A percentile compares a stretch with the other conserved stretches of the same genome.
Evolutionary conservation across 1,284 basidiomycete species (phyloP).

Genomic region (Trametes hirsuta): DNA sequence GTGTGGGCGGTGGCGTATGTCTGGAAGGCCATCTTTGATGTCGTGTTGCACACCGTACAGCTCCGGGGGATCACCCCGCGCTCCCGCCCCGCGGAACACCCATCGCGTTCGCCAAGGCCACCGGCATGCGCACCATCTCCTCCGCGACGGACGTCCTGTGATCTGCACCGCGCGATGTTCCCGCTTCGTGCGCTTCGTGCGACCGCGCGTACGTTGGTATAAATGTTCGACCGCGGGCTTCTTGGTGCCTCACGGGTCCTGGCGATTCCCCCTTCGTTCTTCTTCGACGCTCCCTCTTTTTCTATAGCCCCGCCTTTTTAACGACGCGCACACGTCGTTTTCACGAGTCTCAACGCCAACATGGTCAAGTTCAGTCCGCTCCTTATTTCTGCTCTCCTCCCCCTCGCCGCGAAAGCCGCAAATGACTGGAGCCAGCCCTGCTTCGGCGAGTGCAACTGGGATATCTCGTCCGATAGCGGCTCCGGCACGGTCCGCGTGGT

Average conservation of each 20-base stretch:
- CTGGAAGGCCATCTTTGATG: conserved; percentile 11
- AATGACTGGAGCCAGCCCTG: conserved; percentile 29
- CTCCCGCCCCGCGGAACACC: not conserved
- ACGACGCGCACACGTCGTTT: conserved; percentile 8
- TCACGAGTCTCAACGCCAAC: conserved; percentile 17
- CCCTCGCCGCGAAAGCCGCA: conserved; percentile 22
- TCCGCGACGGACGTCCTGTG: conserved; percentile 5
- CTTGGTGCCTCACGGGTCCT: conserved; percentile 12
- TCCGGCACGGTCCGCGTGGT: conserved; percentile 26
- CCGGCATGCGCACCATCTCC: conserved; percentile 3
- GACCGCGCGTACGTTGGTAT: conserved; percentile 1
- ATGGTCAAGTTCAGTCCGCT: conserved; percentile 20
- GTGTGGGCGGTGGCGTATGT: not conserved
- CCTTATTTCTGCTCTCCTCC: conserved; percentile 23
- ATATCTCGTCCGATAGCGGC: conserved; percentile 15
- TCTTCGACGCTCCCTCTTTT: conserved; percentile 4
- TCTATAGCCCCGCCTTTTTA: conserved; percentile 6
- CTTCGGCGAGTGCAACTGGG: conserved; percentile 27
- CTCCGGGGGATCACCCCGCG: conserved; percentile 2
- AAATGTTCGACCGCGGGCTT: not conserved
- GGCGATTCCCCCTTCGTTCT: conserved; percentile 16
- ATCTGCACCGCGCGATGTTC: conserved; percentile 3
- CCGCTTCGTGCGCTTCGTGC: not conserved
- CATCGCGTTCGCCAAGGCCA: conserved; percentile 14
- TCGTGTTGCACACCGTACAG: conserved; percentile 5